Evolutionary conservation across 1,284 basidiomycete genomes (phyloP), one percentile per base, ranked within the genome.

Genomic region (Cryptococcus maquisensis): DNA sequence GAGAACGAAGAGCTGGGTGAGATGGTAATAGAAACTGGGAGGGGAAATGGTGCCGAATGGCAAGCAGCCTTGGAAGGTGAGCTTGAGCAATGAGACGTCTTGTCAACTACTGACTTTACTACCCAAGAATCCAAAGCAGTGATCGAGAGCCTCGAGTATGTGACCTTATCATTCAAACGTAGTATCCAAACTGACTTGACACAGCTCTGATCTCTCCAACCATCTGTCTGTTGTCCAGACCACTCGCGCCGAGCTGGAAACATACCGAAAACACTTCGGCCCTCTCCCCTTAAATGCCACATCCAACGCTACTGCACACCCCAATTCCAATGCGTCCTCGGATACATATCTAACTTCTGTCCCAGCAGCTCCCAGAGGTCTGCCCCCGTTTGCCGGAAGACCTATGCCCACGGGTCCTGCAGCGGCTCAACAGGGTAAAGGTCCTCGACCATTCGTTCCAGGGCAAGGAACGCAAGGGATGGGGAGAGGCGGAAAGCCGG

Each of bases 1-100:
- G 72, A 74, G 64, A 74, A 74, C 43, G 70, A 73, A 39, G 72
- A 74, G 56, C 57, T 74, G 23, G 72, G 72, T 3, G 69, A 71
- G 45, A 68, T 74, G 68, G 63, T 74, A 2, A 48, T 73, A 0
- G 63, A 70, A 43, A 61, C 62, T 3, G 72, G 72, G 4, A 49
- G 20, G 13, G 62, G 51, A 3, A 54, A 51, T n/a, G 61, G 58
- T 20, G 28, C 32, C 3, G 59, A 65, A 42, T 71, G 66, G 69
- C 49, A 68, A 47, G 61, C 54, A 46, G 63, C 69, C 16, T 50
- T 74, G 13, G 61, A 68, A 18, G 69, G 71, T 71, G 50, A 32
- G 67, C 55, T 16, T 9, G 43, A 21, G 20, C 43, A 16, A 16
- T 44, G 28, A 8, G 43, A 43, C 13, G 16, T 12, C 32, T 24